Evolutionary conservation across 768 basidiomycete genomes (phyloP).

Genomic region (Calvatia gigantea): DNA sequence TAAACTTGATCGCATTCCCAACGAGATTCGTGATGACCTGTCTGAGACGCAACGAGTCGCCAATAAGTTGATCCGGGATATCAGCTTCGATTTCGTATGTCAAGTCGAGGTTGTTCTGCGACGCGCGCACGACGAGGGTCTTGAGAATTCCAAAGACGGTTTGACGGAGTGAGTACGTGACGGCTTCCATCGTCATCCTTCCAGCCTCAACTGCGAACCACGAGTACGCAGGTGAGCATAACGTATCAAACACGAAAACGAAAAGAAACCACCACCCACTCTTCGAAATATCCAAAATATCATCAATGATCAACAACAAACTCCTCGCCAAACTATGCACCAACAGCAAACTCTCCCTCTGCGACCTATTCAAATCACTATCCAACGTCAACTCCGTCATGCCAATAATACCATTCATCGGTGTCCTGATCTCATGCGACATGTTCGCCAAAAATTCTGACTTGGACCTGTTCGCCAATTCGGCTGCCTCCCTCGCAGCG

Average conservation of each 20-base stretch:
- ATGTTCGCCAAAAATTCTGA: slow-evolving; percentile 99
- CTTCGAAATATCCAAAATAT: slow-evolving; percentile 99
- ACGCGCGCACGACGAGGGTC: slow-evolving; percentile 95
- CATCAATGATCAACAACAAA: slow-evolving; percentile 94
- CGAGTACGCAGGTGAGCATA: no score
- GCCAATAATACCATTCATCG: slow-evolving; percentile 99
- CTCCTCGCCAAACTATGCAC: slow-evolving; percentile 94
- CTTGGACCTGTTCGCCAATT: slow-evolving; percentile 96
- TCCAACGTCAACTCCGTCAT: slow-evolving; percentile 99
- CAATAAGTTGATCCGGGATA: slow-evolving; percentile 95
- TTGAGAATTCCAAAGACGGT: slow-evolving; percentile 98
- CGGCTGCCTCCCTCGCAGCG: slow-evolving; percentile 93
- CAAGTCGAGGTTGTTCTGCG: slow-evolving; percentile 93
- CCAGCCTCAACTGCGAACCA: slow-evolving; percentile 83
- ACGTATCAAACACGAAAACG: background rate
- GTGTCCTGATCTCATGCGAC: slow-evolving; percentile 97
- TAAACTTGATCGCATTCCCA: slow-evolving; percentile 97
- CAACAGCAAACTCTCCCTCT: slow-evolving; percentile 91
- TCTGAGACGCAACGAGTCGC: slow-evolving; percentile 89
- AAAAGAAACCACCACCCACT: slow-evolving; percentile 54
- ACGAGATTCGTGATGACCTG: slow-evolving; percentile 96
- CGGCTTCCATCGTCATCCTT: slow-evolving; percentile 99
- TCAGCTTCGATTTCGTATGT: slow-evolving; percentile 95
- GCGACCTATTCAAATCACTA: slow-evolving; percentile 90
- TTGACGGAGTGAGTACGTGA: slow-evolving; percentile 96